A percentile compares a stretch with the other conserved stretches of the same genome.
phyloP scores from a whole-genome alignment of 331 rosid species.

The Dryas integrifolia region DNA sequence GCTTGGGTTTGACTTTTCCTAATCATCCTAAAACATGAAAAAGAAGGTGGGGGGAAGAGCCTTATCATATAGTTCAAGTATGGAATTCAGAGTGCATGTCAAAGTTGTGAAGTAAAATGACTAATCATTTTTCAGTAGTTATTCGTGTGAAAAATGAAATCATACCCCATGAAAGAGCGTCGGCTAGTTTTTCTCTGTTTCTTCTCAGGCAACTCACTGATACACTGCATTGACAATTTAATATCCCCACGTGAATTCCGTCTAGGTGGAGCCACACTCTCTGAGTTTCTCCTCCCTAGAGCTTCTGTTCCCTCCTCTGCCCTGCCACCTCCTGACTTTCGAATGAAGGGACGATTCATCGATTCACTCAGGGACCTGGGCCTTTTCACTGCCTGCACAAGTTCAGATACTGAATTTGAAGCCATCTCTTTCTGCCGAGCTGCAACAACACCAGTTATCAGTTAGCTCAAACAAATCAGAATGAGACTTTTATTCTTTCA shows the following conservation, averaged over 20 bases:
- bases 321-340: constrained; percentile 48
- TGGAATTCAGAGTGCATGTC: background rate
- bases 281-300: constrained; percentile 57
- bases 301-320: constrained; percentile 35
- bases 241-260: constrained; percentile 43
- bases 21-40: constrained; percentile 42
- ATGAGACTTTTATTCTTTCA: background rate
- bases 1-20: constrained; percentile 47
- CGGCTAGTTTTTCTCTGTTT: constrained; percentile 56
- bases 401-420: constrained; percentile 59
- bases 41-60: background rate
- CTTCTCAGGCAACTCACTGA: constrained; percentile 71
- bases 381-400: constrained; percentile 71
- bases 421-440: constrained; percentile 95
- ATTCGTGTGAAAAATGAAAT: constrained; percentile 1
- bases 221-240: constrained; percentile 54
- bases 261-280: constrained; percentile 50
- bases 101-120: background rate
- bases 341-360: constrained; percentile 46
- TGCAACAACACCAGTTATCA: constrained; percentile 34
- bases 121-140: background rate
- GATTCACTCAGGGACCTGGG: constrained; percentile 90
- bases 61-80: background rate
- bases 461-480: constrained; percentile 2
- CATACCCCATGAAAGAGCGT: constrained; percentile 83